Evolutionary conservation across 2,329 filamentous ascomycete species (phyloP).

Genomic region (Fusarium decemcellulare): DNA sequence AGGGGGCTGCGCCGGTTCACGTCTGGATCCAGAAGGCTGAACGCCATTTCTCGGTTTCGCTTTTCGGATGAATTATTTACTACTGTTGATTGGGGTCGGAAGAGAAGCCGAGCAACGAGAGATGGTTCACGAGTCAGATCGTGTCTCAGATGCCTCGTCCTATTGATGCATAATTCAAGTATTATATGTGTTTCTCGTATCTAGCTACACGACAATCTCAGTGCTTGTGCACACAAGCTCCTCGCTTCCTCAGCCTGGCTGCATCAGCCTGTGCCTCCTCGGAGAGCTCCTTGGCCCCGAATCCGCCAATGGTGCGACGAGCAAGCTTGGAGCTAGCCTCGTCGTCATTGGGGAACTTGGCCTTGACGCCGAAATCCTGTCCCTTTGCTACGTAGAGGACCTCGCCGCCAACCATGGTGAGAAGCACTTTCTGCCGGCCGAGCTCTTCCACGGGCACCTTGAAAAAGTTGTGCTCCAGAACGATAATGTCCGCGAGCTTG

Average conservation of each 20-base stretch:
- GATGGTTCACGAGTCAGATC: neutral
- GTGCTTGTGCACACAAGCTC: slow-evolving; percentile 37
- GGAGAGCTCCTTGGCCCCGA: slow-evolving; percentile 28
- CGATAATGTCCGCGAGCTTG: slow-evolving; percentile 46
- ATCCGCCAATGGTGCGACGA: slow-evolving; percentile 38
- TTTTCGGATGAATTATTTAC: too few relatives aligned
- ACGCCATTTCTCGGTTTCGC: neutral
- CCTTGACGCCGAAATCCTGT: slow-evolving; percentile 38
- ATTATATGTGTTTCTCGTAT: too few relatives aligned
- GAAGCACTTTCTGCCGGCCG: slow-evolving; percentile 41
- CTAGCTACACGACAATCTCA: neutral
- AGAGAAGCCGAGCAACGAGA: neutral
- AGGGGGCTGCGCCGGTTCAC: neutral
- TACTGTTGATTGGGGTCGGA: too few relatives aligned
- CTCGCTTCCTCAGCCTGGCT: slow-evolving; percentile 36
- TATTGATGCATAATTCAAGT: too few relatives aligned
- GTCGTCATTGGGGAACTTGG: slow-evolving; percentile 45
- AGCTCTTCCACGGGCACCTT: slow-evolving; percentile 42
- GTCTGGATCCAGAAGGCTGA: neutral
- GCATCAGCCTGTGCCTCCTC: slow-evolving; percentile 18
- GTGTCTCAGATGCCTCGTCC: too few relatives aligned
- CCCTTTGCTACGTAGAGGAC: slow-evolving; percentile 45
- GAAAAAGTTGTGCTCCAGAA: slow-evolving; percentile 46
- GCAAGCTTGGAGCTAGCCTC: slow-evolving; percentile 25
- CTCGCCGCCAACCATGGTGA: slow-evolving; percentile 47